phyloP scores from a whole-genome alignment of 371 early-diverging fungal species.

The Haplosporangium sp. region DNA sequence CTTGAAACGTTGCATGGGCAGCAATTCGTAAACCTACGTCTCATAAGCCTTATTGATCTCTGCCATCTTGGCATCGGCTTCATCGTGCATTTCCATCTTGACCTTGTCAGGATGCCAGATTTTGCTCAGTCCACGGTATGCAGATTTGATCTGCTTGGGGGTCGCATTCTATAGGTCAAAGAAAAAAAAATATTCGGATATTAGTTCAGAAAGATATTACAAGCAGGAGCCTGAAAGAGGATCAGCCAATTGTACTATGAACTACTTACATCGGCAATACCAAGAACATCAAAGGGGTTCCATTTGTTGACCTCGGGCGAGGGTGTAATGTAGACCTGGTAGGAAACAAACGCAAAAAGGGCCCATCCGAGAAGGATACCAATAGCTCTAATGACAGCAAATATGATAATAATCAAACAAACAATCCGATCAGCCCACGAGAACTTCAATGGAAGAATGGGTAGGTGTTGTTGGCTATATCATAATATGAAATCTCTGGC shows the following conservation, averaged over 20 bases:
- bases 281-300: slow-evolving; percentile 95
- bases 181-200: background rate
- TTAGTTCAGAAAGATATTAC: too few relatives aligned
- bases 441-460: too few relatives aligned
- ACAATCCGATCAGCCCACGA: background rate
- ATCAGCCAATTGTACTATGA: too few relatives aligned
- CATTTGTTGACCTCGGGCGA: slow-evolving; percentile 75
- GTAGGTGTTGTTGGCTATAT: background rate
- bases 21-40: slow-evolving; percentile 63
- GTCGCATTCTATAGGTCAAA: slow-evolving; percentile 59
- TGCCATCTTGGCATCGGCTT: slow-evolving; percentile 73
- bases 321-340: slow-evolving; percentile 78
- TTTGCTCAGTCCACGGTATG: slow-evolving; percentile 80
- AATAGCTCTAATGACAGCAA: slow-evolving; percentile 55
- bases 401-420: slow-evolving; percentile 2
- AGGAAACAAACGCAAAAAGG: slow-evolving; percentile 77
- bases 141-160: slow-evolving; percentile 74
- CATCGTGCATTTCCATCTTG: slow-evolving; percentile 67
- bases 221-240: too few relatives aligned
- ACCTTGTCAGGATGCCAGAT: slow-evolving; percentile 92
- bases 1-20: background rate
- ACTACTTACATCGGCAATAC: slow-evolving; percentile 72
- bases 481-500: background rate
- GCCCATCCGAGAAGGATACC: slow-evolving; percentile 82
- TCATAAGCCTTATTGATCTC: slow-evolving; percentile 91